Conservation (phyloP, 495 filamentous ascomycete species). For the Trichoderma asperelloides region DNA sequence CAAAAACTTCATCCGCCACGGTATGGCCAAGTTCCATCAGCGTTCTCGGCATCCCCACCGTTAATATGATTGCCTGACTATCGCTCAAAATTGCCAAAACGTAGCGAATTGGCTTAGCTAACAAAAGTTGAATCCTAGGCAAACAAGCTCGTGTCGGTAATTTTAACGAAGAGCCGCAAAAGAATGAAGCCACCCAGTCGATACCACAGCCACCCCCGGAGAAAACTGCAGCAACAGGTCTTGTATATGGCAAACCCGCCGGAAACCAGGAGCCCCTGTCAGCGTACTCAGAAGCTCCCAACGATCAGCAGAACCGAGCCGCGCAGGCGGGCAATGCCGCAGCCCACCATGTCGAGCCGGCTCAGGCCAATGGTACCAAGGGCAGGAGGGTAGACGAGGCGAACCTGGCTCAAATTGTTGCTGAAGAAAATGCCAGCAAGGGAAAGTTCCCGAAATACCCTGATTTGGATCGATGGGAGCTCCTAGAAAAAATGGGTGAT, state of each 20-base stretch:
- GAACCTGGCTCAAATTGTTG: constrained; percentile 68
- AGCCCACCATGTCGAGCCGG: constrained; percentile 40
- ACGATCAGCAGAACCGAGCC: constrained; percentile 52
- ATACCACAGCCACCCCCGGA: constrained; percentile 14
- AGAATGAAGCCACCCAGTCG: constrained; percentile 43
- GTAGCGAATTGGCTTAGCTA: background rate
- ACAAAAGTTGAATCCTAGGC: constrained; percentile 26
- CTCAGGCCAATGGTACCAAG: constrained; percentile 27
- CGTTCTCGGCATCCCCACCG: background rate
- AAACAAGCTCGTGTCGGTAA: constrained; percentile 69
- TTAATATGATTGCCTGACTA: no score
- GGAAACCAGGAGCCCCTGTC: constrained; percentile 21
- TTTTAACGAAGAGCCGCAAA: constrained; percentile 48
- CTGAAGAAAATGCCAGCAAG: constrained; percentile 78
- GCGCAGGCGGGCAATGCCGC: constrained; percentile 54
- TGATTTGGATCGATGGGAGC: constrained; percentile 79
- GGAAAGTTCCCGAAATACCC: constrained; percentile 87
- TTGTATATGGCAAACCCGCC: constrained; percentile 5
- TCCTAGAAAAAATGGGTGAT: constrained; percentile 97
- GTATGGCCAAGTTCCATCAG: constrained; percentile 29
- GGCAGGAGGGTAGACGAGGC: constrained; percentile 50
- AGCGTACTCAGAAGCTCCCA: constrained; percentile 49
- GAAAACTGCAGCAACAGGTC: constrained; percentile 12
- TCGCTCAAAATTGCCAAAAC: no score
- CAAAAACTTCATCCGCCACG: constrained; percentile 98